Evolutionary conservation across 352 stramenopile genomes (phyloP).

Genomic region (Globisporangium viniferum): DNA sequence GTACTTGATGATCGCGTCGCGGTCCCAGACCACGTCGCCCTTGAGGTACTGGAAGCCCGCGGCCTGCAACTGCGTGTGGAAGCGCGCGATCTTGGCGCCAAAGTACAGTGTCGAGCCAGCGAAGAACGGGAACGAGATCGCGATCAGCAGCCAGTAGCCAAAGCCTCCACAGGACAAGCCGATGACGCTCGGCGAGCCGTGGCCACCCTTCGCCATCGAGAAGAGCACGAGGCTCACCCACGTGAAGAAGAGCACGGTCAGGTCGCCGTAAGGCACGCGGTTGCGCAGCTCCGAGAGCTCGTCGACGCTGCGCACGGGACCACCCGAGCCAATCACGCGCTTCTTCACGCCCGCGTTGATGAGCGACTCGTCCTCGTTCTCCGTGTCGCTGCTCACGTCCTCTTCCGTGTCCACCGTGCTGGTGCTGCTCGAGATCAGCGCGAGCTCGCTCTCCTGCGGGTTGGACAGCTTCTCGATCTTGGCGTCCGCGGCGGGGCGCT

Average conservation of each 20-base stretch:
- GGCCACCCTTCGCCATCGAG: constrained; percentile 75
- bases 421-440: constrained; percentile 14
- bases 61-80: constrained; percentile 56
- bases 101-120: constrained; percentile 71
- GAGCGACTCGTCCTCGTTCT: constrained; percentile 56
- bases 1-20: constrained; percentile 84
- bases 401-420: constrained; percentile 25
- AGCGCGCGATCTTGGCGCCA: constrained; percentile 58
- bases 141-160: constrained; percentile 65
- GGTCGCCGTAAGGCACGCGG: constrained; percentile 53
- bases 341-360: constrained; percentile 48
- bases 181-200: constrained; percentile 73
- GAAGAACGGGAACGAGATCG: constrained; percentile 73
- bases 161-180: constrained; percentile 57
- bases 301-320: constrained; percentile 32
- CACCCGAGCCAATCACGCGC: constrained; percentile 18
- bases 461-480: constrained; percentile 37
- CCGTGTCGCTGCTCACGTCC: constrained; percentile 24
- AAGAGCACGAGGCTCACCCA: constrained; percentile 78
- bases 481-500: constrained; percentile 24
- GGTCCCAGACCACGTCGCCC: constrained; percentile 95
- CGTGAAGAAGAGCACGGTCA: constrained; percentile 68
- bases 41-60: constrained; percentile 92
- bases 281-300: constrained; percentile 54
- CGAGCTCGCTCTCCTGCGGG: constrained; percentile 32